Evolutionary conservation across 2,329 filamentous ascomycete species (phyloP).

Genomic region (Arthroderma sp.): DNA sequence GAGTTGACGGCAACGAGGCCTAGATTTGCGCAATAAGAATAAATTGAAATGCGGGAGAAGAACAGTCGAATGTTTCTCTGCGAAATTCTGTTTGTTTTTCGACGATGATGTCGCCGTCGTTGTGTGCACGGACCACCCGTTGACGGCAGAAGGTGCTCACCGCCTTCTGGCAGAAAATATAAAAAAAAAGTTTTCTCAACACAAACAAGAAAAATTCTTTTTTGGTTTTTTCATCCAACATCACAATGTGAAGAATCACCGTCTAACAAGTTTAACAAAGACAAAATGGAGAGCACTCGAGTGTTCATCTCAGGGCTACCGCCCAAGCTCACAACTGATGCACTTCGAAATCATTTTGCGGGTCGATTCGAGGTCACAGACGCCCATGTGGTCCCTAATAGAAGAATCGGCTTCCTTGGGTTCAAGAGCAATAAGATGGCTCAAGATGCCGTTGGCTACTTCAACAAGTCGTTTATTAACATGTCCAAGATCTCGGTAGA

Average conservation of each 20-base stretch:
- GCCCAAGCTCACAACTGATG: slow-evolving; percentile 68
- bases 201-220: slow-evolving; percentile 17
- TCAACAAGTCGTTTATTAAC: slow-evolving; percentile 87
- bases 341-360: slow-evolving; percentile 81
- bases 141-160: slow-evolving; percentile 13
- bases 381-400: slow-evolving; percentile 75
- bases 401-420: slow-evolving; percentile 89
- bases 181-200: slow-evolving; percentile 14
- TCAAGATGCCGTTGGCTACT: slow-evolving; percentile 75
- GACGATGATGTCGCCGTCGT: no score
- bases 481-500: slow-evolving; percentile 92
- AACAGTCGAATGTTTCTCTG: no score
- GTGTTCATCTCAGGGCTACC: slow-evolving; percentile 63
- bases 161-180: slow-evolving; percentile 19
- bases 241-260: slow-evolving; percentile 1
- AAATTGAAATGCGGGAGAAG: no score
- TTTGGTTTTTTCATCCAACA: slow-evolving; percentile 3
- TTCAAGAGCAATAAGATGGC: slow-evolving; percentile 77
- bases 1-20: no score
- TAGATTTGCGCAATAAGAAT: no score
- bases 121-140: slow-evolving; percentile 16
- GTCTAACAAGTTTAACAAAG: slow-evolving; percentile 7
- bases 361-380: slow-evolving; percentile 70
- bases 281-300: slow-evolving; percentile 61
- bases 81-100: no score